phyloP scores from a whole-genome alignment of 2,329 filamentous ascomycete genomes.

The Bipolaris zeicola region DNA sequence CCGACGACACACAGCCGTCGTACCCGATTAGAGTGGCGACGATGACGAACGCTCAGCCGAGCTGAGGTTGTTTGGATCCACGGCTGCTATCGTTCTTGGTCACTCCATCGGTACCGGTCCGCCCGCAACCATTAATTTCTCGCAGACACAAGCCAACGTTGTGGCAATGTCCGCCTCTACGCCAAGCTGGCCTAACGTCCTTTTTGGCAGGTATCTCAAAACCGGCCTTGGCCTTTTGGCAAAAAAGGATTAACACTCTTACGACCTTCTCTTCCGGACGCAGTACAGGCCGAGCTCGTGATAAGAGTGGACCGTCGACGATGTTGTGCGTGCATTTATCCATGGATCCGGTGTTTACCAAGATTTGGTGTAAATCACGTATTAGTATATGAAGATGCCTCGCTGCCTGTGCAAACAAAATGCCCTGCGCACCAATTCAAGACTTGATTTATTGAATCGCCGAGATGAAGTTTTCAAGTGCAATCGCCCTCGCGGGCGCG shows the following conservation, averaged over 20 bases:
- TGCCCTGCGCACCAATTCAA: neutral
- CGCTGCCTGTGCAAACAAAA: neutral
- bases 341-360: constrained; percentile 9
- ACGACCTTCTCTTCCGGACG: constrained; percentile 42
- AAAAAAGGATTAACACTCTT: constrained; percentile 31
- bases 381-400: constrained; percentile 24
- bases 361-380: constrained; percentile 11
- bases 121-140: neutral
- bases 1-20: too few species aligned
- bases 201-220: constrained; percentile 42
- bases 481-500: constrained; percentile 31
- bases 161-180: constrained; percentile 10
- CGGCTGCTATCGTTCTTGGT: neutral
- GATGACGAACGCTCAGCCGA: neutral
- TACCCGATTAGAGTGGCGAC: neutral
- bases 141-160: neutral
- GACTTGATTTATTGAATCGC: neutral
- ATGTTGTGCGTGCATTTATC: constrained; percentile 21
- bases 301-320: constrained; percentile 30
- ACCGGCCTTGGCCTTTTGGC: constrained; percentile 31
- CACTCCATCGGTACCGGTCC: neutral
- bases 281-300: constrained; percentile 22
- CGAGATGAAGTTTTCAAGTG: constrained; percentile 38
- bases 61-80: neutral
- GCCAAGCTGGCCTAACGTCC: constrained; percentile 30